A percentile compares a stretch with the other conserved stretches of the same genome.
phyloP scores from a whole-genome alignment of 495 filamentous ascomycete genomes.

The Podospora australis region DNA sequence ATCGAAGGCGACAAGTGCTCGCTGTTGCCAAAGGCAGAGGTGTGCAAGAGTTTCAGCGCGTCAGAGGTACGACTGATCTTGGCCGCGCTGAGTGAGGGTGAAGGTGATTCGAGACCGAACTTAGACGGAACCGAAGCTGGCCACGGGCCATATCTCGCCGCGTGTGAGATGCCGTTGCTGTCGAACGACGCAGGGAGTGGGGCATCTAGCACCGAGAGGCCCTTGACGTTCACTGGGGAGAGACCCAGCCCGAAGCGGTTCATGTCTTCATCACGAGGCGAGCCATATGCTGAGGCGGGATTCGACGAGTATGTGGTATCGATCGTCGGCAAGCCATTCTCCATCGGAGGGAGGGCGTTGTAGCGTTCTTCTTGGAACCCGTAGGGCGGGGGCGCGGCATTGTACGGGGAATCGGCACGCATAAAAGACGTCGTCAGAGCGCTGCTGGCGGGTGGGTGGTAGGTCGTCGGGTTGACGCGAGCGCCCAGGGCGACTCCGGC shows the following conservation, averaged over 20 bases:
- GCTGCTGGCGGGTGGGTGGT: constrained; percentile 54
- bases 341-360: constrained; percentile 37
- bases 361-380: constrained; percentile 40
- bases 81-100: constrained; percentile 56
- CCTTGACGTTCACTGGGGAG: constrained; percentile 63
- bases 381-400: constrained; percentile 32
- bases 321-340: constrained; percentile 60
- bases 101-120: constrained; percentile 86
- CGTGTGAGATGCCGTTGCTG: constrained; percentile 88
- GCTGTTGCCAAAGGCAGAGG: constrained; percentile 68
- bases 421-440: constrained; percentile 80
- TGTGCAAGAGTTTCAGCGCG: constrained; percentile 72
- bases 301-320: constrained; percentile 75
- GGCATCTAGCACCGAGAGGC: constrained; percentile 83
- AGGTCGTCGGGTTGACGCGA: constrained; percentile 57
- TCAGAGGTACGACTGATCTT: constrained; percentile 59
- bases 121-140: constrained; percentile 89
- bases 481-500: constrained; percentile 56
- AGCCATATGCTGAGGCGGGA: constrained; percentile 75
- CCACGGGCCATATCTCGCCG: constrained; percentile 82
- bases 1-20: constrained; percentile 41
- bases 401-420: constrained; percentile 54
- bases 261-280: constrained; percentile 68
- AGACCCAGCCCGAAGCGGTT: constrained; percentile 56
- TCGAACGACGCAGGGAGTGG: constrained; percentile 94